Percentiles rank a stretch among this genome's conserved stretches.
These are phyloP conservation scores for Geotrichum klebahnii DNA, from an alignment of 1,139 yeast genomes.

Conservation along the genomic window DNA sequence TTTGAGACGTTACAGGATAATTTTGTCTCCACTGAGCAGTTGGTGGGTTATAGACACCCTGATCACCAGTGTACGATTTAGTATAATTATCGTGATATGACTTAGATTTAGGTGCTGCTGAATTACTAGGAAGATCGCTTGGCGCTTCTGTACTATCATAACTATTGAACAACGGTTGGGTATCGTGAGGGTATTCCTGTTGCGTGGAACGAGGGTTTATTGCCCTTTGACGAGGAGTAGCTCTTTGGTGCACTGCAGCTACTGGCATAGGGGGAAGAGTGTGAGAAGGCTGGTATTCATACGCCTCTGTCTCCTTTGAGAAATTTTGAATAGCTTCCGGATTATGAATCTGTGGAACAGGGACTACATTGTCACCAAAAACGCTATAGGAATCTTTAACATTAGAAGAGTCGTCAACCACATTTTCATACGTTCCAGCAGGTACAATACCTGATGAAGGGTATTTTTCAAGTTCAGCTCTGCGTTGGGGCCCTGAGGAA, in stretches of 20 bases:
- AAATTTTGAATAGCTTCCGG: slow-evolving; percentile 1
- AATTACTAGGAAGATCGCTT: too few species aligned
- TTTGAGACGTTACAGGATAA: neutral
- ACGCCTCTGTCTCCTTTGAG: neutral
- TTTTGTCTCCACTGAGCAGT: slow-evolving; percentile 1
- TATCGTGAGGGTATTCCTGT: too few species aligned
- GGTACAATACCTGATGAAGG: slow-evolving; percentile 8
- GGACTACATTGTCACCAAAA: slow-evolving; percentile 12
- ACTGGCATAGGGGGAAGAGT: neutral
- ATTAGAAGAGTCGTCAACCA: neutral
- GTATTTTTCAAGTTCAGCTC: neutral
- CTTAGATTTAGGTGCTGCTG: too few species aligned
- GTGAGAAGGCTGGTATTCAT: slow-evolving; percentile 7
- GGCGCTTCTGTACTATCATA: too few species aligned
- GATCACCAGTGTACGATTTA: neutral
- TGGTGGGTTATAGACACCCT: slow-evolving; percentile 1
- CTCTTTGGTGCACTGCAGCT: neutral
- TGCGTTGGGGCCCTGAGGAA: neutral
- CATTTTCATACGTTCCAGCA: slow-evolving; percentile 17
- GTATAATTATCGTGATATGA: too few species aligned
- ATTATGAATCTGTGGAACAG: slow-evolving; percentile 13
- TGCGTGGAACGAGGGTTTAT: too few species aligned
- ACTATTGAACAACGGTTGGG: too few species aligned
- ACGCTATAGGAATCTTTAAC: slow-evolving; percentile 1
- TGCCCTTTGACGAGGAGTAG: neutral